Evolutionary conservation across 2,329 filamentous ascomycete genomes (phyloP).

Genomic region (Epichloe baconii): DNA sequence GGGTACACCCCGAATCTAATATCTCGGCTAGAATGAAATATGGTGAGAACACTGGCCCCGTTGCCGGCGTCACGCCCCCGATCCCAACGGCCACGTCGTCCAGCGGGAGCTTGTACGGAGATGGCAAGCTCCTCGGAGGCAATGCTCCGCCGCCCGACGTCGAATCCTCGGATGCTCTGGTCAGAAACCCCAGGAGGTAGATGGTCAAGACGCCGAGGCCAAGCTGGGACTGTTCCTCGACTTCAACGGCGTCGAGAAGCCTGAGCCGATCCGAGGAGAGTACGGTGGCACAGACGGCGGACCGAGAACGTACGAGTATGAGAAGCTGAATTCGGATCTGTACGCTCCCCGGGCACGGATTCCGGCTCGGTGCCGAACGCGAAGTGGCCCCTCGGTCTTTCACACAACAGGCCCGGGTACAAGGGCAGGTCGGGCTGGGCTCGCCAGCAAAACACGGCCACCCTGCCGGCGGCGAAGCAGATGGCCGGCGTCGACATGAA

Average conservation of each 20-base stretch:
- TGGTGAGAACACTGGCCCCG: slow-evolving; percentile 28
- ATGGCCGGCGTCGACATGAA: slow-evolving; percentile 50
- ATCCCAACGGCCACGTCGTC: slow-evolving; percentile 24
- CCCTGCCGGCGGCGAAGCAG: slow-evolving; percentile 33
- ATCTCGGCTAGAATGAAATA: slow-evolving; percentile 11
- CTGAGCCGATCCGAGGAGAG: slow-evolving; percentile 41
- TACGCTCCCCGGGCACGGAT: slow-evolving; percentile 42
- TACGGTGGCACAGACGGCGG: slow-evolving; percentile 38
- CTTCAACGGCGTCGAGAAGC: slow-evolving; percentile 35
- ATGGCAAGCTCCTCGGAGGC: slow-evolving; percentile 26
- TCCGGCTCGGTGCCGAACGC: slow-evolving; percentile 31
- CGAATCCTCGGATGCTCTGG: slow-evolving; percentile 25
- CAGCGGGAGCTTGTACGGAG: slow-evolving; percentile 28
- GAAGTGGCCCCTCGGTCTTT: slow-evolving; percentile 42
- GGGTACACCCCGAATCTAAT: background rate
- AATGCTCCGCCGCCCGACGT: slow-evolving; percentile 24
- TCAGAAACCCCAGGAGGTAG: slow-evolving; percentile 27
- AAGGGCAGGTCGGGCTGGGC: slow-evolving; percentile 36
- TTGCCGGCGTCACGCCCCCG: slow-evolving; percentile 27
- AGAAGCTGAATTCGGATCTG: slow-evolving; percentile 40
- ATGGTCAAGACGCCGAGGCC: slow-evolving; percentile 36
- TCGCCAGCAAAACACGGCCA: slow-evolving; percentile 36
- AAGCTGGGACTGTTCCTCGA: slow-evolving; percentile 39
- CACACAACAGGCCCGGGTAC: slow-evolving; percentile 32
- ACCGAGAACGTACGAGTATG: slow-evolving; percentile 34